Evolutionary conservation across 352 stramenopile genomes (phyloP), one percentile per base, ranked within the genome.

Genomic region (Elongisporangium prolatum): DNA sequence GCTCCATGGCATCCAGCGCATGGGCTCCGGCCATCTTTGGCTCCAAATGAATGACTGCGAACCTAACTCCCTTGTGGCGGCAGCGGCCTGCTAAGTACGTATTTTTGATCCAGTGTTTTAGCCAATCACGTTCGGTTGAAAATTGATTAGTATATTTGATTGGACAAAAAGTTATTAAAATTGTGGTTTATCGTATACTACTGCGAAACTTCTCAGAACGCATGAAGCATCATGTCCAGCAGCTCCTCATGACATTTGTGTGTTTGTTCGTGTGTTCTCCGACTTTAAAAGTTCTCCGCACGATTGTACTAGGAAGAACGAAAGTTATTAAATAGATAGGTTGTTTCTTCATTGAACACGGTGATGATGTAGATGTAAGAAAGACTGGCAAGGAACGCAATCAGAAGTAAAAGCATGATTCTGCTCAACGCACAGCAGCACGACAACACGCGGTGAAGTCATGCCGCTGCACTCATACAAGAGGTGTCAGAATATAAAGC

Each of bases 401-500:
- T 86, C 74, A 88, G 72, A 84, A 81, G 58, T n/a, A 63, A 64
- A 70, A 89, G 79, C 82, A 80, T 91, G 58, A 74, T 82, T 89
- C 77, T 91, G 82, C 82, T 91, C 82, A 91, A 69, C 79, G 79
- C 75, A 67, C 65, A 52, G 59, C 40, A 58, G 70, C 64, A 48
- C 54, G 68, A 75, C 67, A 37, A 52, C 81, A 88, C 78, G 77
- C 77, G 76, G 78, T 91, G 78, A 61, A 59, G 69, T 55, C 68
- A 50, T 54, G 54, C 62, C 68, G 59, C 56, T 63, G 69, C 75
- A 88, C 83, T 93, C 83, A 93, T 91, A 93, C 83, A 93, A 93
- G 83, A 93, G 83, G 83, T 93, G 83, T 93, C 83, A 93, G 83
- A 91, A 89, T 85, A 80, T 77, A 73, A 80, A 89, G 83, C 83